phyloP scores from a whole-genome alignment of 2,329 filamentous ascomycete genomes.

The Davidsoniella virescens region DNA sequence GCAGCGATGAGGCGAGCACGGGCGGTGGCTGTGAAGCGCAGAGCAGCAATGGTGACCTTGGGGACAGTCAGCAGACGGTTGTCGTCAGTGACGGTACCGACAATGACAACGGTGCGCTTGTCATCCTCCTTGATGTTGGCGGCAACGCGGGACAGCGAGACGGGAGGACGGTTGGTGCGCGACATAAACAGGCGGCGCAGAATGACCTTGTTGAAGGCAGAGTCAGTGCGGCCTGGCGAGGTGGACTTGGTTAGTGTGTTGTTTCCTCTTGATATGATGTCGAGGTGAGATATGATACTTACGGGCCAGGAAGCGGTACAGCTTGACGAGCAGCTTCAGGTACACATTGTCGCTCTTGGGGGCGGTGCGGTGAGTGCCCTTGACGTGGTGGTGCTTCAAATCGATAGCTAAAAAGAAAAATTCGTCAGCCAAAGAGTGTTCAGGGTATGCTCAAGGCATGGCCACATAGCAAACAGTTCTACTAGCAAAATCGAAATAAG shows the following conservation, averaged over 20 bases:
- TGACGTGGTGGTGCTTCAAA: conserved; percentile 54
- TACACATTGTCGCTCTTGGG: conserved; percentile 98
- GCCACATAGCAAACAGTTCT: conserved; percentile 16
- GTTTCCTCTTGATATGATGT: neutral
- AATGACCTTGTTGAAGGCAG: conserved; percentile 96
- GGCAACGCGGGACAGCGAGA: conserved; percentile 84
- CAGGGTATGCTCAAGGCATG: conserved; percentile 41
- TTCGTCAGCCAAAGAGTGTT: conserved; percentile 15
- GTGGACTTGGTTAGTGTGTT: neutral
- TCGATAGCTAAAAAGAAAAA: conserved; percentile 46
- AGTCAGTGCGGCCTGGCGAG: conserved; percentile 74
- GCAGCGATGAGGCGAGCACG: conserved; percentile 85
- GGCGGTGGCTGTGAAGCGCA: conserved; percentile 92
- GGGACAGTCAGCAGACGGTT: conserved; percentile 81
- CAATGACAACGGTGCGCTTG: conserved; percentile 80
- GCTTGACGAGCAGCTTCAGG: conserved; percentile 93
- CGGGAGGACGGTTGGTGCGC: conserved; percentile 90
- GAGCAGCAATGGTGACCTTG: conserved; percentile 84
- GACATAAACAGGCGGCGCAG: conserved; percentile 97
- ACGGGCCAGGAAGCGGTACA: conserved; percentile 94
- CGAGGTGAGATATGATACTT: conserved; percentile 29
- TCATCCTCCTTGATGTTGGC: conserved; percentile 50
- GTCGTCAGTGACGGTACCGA: conserved; percentile 95
- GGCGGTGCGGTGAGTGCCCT: conserved; percentile 69
- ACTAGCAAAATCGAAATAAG: conserved; percentile 3